Evolutionary conservation across 345 rosid species (phyloP), one percentile per base, ranked within the genome.

Genomic region (thale cress (Arabidopsis thaliana)): DNA sequence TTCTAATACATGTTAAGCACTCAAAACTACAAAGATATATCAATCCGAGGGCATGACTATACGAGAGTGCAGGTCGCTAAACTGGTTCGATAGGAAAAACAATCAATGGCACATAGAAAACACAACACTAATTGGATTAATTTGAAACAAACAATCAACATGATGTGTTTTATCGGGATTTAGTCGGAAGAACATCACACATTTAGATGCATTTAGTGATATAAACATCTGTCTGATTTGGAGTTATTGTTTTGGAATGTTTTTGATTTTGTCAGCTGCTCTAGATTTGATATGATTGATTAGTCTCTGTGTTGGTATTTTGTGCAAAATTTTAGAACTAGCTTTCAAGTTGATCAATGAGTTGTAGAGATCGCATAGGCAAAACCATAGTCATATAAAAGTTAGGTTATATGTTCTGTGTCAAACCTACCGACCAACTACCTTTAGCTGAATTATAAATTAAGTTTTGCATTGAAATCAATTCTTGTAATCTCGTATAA

Each of bases 371-470:
- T 63, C 48, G 63, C 23, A 36, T 58, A 58, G 24, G 52, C 52
- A 4, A 7, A 57, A 33, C 13, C 38, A 11, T 23, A 51, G 32
- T 51, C 32, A 28, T 11, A 14, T 49, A 44, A 14, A 28, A 28
- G 32, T 49, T 16, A 38, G 22, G 6, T 60, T 60, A 24, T 28
- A 28, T 48, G 42, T 22, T 41, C 77, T 73, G 10, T 56, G 24
- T 73, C 58, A 65, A 65, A 64, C 65, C 78, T 74, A 74, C 49
- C 59, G 14, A 56, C 49, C 42, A 65, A 74, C 71, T 36, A 65
- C 65, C 34, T 65, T 55, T 14, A 45, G 50, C 66, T 46, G 50
- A 46, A 65, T 46, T 65, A 25, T 25, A n/a, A 25, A 32, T 65
- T 23, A 49, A 23, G 20, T 22, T 51, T 30, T 22, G 53, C 56